Percentiles rank a stretch among this genome's conserved stretches.
phyloP scores from a whole-genome alignment of 2,329 filamentous ascomycete species.

The Orbilia oligospora region DNA sequence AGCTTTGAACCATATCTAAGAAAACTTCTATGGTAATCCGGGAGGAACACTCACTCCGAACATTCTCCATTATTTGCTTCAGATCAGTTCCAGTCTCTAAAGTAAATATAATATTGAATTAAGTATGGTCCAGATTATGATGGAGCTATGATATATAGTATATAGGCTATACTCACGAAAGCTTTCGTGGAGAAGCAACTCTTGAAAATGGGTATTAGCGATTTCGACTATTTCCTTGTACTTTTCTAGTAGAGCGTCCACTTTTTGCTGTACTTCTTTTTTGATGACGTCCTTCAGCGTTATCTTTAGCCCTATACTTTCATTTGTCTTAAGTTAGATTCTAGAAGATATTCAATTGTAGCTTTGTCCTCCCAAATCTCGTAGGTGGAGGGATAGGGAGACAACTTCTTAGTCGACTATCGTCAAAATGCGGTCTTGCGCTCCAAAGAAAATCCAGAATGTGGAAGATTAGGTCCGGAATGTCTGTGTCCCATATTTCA shows the following conservation, averaged over 20 bases:
- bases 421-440: slow-evolving; percentile 37
- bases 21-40: too few relatives aligned
- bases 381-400: background rate
- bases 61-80: background rate
- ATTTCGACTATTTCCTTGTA: slow-evolving; percentile 40
- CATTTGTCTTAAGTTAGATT: background rate
- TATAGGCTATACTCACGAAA: slow-evolving; percentile 34
- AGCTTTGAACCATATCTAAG: too few relatives aligned
- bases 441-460: slow-evolving; percentile 52
- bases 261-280: slow-evolving; percentile 38
- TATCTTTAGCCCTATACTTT: slow-evolving; percentile 27
- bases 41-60: background rate
- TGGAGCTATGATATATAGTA: too few relatives aligned
- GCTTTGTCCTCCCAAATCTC: too few relatives aligned
- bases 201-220: slow-evolving; percentile 40
- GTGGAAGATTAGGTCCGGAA: slow-evolving; percentile 37
- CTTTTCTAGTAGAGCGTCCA: slow-evolving; percentile 24
- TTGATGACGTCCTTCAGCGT: slow-evolving; percentile 52
- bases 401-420: slow-evolving; percentile 18
- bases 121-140: too few relatives aligned
- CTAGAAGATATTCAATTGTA: too few relatives aligned
- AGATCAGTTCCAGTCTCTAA: slow-evolving; percentile 5
- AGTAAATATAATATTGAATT: too few relatives aligned
- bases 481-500: slow-evolving; percentile 44
- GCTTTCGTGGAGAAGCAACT: slow-evolving; percentile 38